Evolutionary conservation across 2,329 filamentous ascomycete genomes (phyloP), one percentile per base, ranked within the genome.

Genomic region (Aotearoamyces nothofagi): DNA sequence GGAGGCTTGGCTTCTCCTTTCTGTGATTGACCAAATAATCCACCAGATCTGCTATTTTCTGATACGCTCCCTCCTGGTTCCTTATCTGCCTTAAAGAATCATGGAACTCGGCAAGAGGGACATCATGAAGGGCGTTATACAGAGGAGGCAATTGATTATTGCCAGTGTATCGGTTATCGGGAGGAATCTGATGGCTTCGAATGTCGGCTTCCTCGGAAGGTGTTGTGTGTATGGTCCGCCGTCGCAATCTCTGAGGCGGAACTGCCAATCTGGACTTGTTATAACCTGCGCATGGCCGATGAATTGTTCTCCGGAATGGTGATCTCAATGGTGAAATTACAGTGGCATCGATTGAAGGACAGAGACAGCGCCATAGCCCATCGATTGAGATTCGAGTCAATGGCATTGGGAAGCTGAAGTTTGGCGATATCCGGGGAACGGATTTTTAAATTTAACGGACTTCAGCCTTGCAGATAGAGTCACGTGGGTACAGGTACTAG

Each of bases 321-420:
- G 19, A 13, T 25, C 20, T 10, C 20, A 22, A 11, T 14, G 22
- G 53, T 4, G 49, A 47, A 9, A 62, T 43, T 3, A 50, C 43
- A 4, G 41, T 33, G 5, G 50, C 39, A 40, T 68, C 61, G 33
- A 68, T 55, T 6, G 60, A 62, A 9, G 71, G 71, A 42, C 68
- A 76, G 10, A 78, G 53, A 43, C 65, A 74, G 44, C 66, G 65
- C 68, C 70, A 75, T 25, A 78, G 58, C 35, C 70, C 68, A 47
- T 78, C 71, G 42, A 53, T 49, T 41, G 50, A 41, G 30, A 55
- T 42, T 40, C 41, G 49, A 29, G 44, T 41, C 22, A 44, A 38
- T 39, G 39, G 45, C 50, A 56, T 53, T 43, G 40, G 35, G 26
- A 9, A 4, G n/a, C 22, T 27, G 10, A 24, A 22, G 16, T 19